Evolutionary conservation across 2,329 filamentous ascomycete species (phyloP), one percentile per base, ranked within the genome.

Genomic region (Piedraia hortae): DNA sequence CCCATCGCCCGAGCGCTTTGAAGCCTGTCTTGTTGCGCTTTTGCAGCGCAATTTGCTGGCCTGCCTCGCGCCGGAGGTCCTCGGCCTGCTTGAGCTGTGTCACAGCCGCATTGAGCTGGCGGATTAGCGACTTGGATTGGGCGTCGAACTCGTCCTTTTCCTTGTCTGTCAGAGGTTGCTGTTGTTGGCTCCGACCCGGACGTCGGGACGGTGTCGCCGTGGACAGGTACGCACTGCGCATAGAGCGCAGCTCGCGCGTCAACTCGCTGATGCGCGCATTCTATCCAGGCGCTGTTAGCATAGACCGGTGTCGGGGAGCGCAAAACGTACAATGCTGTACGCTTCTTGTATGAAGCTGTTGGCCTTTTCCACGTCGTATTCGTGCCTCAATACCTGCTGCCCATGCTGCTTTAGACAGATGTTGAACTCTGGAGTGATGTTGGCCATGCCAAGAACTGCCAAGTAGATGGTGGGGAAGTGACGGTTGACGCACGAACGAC

Each of bases 271-370:
- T 88, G 42, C 88, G 77, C 5, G 66, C 60, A 42, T 89, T 85
- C 78, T 89, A n/a, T n/a, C n/a, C n/a, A n/a, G 38, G 12, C 10
- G 12, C 13, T 8, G 35, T 27, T 38, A 20, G 22, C 14, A 18
- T 14, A 16, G 12, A 16, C 22, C 23, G 23, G 12, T 6, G 18
- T 11, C 18, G 10, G 4, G 16, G 10, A 9, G 11, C 10, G 7
- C 10, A 4, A 2, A 16, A 12, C 36, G 6, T 51, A 88, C 80
- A 45, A 93, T 91, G 42, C 71, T 64, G 48, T 89, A 85, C 23
- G 85, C 85, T 48, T 93, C 82, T 41, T 82, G 78, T 15, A 93
- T 53, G 42, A 93, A 97, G 36, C 72, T 71, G 42, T 91, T 74
- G 22, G 85, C 59, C 23, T 39, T 36, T 20, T 41, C 39, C 22